phyloP scores from a whole-genome alignment of 371 early-diverging fungal species.

The Mucor circinelloides region DNA sequence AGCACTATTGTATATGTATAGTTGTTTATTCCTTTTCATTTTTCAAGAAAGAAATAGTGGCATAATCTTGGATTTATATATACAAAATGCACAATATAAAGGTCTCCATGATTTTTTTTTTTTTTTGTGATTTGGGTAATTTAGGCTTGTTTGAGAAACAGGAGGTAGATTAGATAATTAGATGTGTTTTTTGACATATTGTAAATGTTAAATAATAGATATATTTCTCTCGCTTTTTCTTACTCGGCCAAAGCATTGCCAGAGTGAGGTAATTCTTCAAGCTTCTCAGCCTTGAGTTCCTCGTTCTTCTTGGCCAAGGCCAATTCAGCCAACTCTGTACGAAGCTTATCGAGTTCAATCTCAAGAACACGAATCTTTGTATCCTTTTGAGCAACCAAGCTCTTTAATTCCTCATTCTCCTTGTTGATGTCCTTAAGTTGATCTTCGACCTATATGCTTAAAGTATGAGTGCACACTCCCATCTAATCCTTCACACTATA shows the following conservation, averaged over 20 bases:
- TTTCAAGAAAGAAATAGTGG: background rate
- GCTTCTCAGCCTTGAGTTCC: conserved; percentile 12
- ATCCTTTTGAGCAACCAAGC: conserved; percentile 71
- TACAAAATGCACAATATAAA: background rate
- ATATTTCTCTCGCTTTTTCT: background rate
- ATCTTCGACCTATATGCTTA: conserved; percentile 65
- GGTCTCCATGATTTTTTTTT: background rate
- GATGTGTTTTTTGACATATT: background rate
- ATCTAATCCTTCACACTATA: background rate
- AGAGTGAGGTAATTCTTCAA: conserved; percentile 23
- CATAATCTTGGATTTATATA: background rate
- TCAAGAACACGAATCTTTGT: conserved; percentile 83
- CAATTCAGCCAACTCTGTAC: conserved; percentile 39
- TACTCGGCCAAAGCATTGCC: conserved; percentile 20
- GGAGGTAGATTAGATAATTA: background rate
- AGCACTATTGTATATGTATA: too few relatives aligned
- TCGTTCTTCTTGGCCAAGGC: conserved; percentile 27
- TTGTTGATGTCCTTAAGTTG: conserved; percentile 74
- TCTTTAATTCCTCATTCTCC: conserved; percentile 87
- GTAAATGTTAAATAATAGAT: conserved; percentile 1
- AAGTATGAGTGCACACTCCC: background rate
- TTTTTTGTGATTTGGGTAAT: background rate
- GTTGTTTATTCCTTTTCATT: background rate
- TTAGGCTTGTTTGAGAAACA: background rate
- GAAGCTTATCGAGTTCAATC: conserved; percentile 63